These are phyloP conservation scores for Corallochytrium limacisporum DNA, from an alignment of 78 protist species.

Conservation along the genomic window DNA sequence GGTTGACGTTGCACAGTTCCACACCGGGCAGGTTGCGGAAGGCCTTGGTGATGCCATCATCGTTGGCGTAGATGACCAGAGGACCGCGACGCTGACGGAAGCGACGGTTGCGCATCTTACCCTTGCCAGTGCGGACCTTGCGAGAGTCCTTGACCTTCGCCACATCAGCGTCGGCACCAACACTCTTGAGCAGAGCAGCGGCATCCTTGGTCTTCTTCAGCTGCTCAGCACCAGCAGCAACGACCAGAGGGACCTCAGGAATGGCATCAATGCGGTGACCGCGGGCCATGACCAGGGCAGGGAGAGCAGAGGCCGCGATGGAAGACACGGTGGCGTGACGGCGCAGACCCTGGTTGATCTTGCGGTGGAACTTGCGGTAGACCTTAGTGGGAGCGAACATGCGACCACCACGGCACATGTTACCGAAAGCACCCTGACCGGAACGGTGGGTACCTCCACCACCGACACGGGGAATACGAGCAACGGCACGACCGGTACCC, in stretches of 20 bases:
- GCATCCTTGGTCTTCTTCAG: conserved; percentile 86
- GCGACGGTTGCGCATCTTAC: conserved; percentile 97
- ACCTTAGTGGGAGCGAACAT: conserved; percentile 98
- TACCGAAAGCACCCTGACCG: conserved; percentile 99
- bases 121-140: conserved; percentile 87
- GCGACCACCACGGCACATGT: conserved; percentile 94
- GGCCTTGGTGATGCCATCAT: conserved; percentile 62
- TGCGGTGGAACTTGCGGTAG: conserved; percentile 94
- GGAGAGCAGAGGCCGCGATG: conserved; percentile 96
- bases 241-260: conserved; percentile 94
- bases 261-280: conserved; percentile 87
- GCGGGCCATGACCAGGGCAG: conserved; percentile 95
- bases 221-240: conserved; percentile 54
- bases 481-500: conserved; percentile 99
- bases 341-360: conserved; percentile 84
- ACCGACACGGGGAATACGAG: conserved; percentile 99
- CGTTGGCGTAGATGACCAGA: conserved; percentile 74
- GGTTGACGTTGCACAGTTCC: conserved; percentile 70
- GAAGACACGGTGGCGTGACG: conserved; percentile 93
- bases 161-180: conserved; percentile 87
- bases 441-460: conserved; percentile 98
- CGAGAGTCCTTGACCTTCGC: conserved; percentile 37
- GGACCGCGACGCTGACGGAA: conserved; percentile 90
- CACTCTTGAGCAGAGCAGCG: conserved; percentile 48
- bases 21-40: conserved; percentile 99